Evolutionary conservation across 257 asterid species (phyloP), one percentile per base, ranked within the genome.

Genomic region (Orobanche coerulescens): DNA sequence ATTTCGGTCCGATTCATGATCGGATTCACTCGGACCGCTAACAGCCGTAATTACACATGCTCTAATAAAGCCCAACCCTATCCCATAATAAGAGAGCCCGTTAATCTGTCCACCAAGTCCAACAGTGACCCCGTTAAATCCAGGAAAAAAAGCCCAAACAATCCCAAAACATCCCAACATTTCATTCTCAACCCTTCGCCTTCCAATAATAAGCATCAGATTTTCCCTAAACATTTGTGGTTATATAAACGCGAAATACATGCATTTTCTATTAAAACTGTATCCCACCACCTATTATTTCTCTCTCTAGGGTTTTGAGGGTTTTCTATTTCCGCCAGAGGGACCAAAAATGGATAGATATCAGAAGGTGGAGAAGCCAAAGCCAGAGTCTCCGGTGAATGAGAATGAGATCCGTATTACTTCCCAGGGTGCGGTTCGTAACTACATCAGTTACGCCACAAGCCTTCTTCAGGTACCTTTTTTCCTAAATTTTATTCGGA

Each of bases 361-460:
- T 65, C 95, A 84, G 24, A 90, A 87, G 55, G 97, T 90, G 49
- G 90, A 82, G 78, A 90, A 84, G 79, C 94, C 87, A 20, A 84
- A 79, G 77, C 91, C 86, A 3, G 95, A 85, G 59, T 72, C 80
- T 9, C 87, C 91, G 14, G 90, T 81, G 6, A 87, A 83, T 67
- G 95, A 87, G 78, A 90, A 90, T 87, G 97, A 90, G 86, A 87
- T 90, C 75, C 90, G 97, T n/a, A 84, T 90, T 65, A 90, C 97
- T 37, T 82, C 95, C 2, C 94, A 84, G 62, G 97, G 97, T 19
- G 42, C 82, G 71, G 92, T 86, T 28, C 84, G 94, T 23, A 90
- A 81, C 75, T 90, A 90, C 79, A 75, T 86, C 83, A 90, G 77
- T 78, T 90, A 90, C 64, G 97, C 95, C 34, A 73, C 90, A 60